Conservation (phyloP, 305 asterid genomes). For the Fraxinus xanthoxyloides region DNA sequence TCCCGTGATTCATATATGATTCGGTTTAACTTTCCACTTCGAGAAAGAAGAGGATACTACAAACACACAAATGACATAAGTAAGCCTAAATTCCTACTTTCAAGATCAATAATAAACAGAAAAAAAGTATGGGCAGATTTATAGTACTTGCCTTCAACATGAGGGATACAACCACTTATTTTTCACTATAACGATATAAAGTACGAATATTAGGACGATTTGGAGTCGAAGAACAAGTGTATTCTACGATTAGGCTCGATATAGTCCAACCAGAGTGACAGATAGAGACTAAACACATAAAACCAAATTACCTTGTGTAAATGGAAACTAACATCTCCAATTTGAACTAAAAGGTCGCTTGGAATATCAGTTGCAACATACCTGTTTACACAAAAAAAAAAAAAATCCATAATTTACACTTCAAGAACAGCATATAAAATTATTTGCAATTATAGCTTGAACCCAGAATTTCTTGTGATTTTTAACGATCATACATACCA, state of each 20-base stretch:
- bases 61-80: background rate
- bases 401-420: background rate
- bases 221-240: background rate
- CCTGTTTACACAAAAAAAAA: constrained; percentile 39
- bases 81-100: background rate
- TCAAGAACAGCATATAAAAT: background rate
- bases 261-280: background rate
- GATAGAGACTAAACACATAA: background rate
- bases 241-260: background rate
- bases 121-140: background rate
- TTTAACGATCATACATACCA: constrained; percentile 41
- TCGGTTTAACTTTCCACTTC: constrained; percentile 83
- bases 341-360: constrained; percentile 75
- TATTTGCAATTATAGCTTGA: background rate
- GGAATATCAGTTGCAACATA: constrained; percentile 85
- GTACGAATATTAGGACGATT: background rate
- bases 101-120: background rate
- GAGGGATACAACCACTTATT: background rate
- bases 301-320: constrained; percentile 64
- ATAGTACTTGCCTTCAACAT: background rate
- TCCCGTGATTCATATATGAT: constrained; percentile 63
- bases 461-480: background rate
- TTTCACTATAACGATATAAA: background rate
- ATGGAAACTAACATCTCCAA: constrained; percentile 76
- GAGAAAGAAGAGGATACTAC: constrained; percentile 80